Percentiles rank a stretch among this genome's conserved stretches.
Evolutionary conservation across 176 grass and related monocot genomes (phyloP).

Genomic region (Eremochloa ophiuroides): DNA sequence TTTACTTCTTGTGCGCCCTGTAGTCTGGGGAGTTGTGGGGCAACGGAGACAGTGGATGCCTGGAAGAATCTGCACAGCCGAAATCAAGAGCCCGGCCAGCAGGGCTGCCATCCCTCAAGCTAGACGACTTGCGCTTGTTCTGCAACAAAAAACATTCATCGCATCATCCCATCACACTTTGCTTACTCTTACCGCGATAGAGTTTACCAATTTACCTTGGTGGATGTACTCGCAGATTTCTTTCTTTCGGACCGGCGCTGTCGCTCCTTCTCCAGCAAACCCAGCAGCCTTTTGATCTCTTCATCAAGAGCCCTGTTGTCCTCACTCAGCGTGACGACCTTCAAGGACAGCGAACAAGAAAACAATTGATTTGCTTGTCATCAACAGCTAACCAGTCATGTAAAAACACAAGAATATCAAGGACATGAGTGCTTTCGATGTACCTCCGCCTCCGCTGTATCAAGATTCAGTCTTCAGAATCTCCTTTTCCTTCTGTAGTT

Average conservation of each 20-base stretch:
- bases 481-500: conserved; percentile 73
- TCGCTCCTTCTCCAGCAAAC: conserved; percentile 53
- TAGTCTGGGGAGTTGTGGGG: conserved; percentile 58
- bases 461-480: conserved; percentile 60
- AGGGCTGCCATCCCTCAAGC: conserved; percentile 42
- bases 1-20: conserved; percentile 70
- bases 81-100: conserved; percentile 52
- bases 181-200: not conserved
- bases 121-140: conserved; percentile 79
- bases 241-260: conserved; percentile 54
- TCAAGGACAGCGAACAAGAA: not conserved
- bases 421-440: not conserved
- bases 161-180: not conserved
- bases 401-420: not conserved
- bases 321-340: conserved; percentile 68
- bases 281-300: conserved; percentile 62
- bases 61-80: conserved; percentile 38
- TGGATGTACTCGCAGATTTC: conserved; percentile 53
- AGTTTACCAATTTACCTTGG: conserved; percentile 51
- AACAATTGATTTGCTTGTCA: not conserved
- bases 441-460: conserved; percentile 89
- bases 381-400: not conserved
- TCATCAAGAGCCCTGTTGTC: conserved; percentile 76
- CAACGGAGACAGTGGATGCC: conserved; percentile 65
- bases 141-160: conserved; percentile 19